phyloP scores from a whole-genome alignment of 1,284 basidiomycete species.

The Sutorius eximius region DNA sequence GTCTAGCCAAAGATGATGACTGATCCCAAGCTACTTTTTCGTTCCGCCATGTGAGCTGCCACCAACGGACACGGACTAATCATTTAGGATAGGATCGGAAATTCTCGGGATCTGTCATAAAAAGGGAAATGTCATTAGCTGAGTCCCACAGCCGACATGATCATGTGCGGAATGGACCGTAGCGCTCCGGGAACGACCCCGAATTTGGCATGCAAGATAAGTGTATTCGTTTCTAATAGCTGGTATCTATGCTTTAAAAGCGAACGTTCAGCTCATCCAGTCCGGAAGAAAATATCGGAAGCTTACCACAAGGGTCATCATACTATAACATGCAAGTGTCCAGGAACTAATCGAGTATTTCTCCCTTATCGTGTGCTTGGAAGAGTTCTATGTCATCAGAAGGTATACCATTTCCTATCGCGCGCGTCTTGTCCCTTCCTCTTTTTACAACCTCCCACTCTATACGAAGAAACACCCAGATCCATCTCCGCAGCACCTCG shows the following conservation, averaged over 20 bases:
- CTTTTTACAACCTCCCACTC: slow-evolving; percentile 90
- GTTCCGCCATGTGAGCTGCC: background rate
- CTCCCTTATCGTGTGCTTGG: slow-evolving; percentile 14
- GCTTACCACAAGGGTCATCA: slow-evolving; percentile 16
- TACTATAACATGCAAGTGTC: background rate
- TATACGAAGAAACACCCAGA: slow-evolving; percentile 95
- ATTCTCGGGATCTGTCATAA: slow-evolving; percentile 10
- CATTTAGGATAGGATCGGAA: slow-evolving; percentile 8
- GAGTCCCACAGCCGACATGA: background rate
- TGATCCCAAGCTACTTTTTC: background rate
- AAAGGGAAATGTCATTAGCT: background rate
- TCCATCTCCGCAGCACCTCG: slow-evolving; percentile 87
- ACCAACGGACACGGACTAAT: background rate
- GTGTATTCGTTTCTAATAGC: background rate
- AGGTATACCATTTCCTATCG: slow-evolving; percentile 6
- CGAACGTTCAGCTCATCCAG: background rate
- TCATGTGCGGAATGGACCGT: slow-evolving; percentile 2
- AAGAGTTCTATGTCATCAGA: slow-evolving; percentile 18
- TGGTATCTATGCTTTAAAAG: slow-evolving; percentile 11
- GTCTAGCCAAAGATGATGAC: background rate
- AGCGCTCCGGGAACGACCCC: background rate
- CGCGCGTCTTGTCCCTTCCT: slow-evolving; percentile 21
- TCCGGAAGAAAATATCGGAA: background rate
- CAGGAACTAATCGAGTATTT: slow-evolving; percentile 15
- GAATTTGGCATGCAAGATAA: background rate